A percentile compares a stretch with the other conserved stretches of the same genome.
Evolutionary conservation across 805 yeast species (phyloP).

Genomic region (Sugiyamaella chiloensis): DNA sequence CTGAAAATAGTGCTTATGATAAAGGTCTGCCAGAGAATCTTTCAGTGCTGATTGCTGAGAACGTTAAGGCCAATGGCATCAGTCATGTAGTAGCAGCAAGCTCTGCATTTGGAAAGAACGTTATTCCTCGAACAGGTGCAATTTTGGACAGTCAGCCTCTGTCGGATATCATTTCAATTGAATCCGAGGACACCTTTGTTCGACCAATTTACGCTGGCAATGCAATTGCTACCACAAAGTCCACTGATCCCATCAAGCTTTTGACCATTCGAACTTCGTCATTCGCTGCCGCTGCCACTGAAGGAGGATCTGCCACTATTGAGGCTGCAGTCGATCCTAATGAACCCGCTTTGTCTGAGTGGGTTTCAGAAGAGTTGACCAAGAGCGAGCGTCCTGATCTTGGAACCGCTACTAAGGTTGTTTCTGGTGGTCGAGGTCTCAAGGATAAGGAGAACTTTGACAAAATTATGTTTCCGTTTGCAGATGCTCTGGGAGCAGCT

Average conservation of each 20-base stretch:
- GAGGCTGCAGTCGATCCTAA: slow-evolving; percentile 32
- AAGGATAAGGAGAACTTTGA: slow-evolving; percentile 88
- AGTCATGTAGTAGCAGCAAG: slow-evolving; percentile 78
- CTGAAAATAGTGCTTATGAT: slow-evolving; percentile 56
- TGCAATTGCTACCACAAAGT: slow-evolving; percentile 76
- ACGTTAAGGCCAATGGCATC: slow-evolving; percentile 44
- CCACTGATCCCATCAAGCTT: slow-evolving; percentile 61
- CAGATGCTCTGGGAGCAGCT: slow-evolving; percentile 81
- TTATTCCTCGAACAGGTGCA: slow-evolving; percentile 86
- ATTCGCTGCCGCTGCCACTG: slow-evolving; percentile 48
- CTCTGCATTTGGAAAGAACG: slow-evolving; percentile 82
- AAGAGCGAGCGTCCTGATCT: slow-evolving; percentile 88
- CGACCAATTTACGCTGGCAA: slow-evolving; percentile 98
- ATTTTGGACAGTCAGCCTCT: slow-evolving; percentile 82
- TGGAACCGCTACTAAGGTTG: slow-evolving; percentile 74
- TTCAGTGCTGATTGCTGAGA: slow-evolving; percentile 59
- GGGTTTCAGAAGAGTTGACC: slow-evolving; percentile 72
- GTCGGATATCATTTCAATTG: slow-evolving; percentile 72
- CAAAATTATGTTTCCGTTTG: slow-evolving; percentile 71
- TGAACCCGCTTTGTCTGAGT: slow-evolving; percentile 44
- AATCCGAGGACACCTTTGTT: slow-evolving; percentile 65
- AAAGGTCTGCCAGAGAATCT: slow-evolving; percentile 73
- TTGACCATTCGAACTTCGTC: slow-evolving; percentile 85
- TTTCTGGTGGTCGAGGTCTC: slow-evolving; percentile 93
- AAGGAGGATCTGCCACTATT: slow-evolving; percentile 42